Percentiles rank a stretch among this genome's conserved stretches.
Conservation (phyloP, 441 rosid species). For the California macrophylla region DNA sequence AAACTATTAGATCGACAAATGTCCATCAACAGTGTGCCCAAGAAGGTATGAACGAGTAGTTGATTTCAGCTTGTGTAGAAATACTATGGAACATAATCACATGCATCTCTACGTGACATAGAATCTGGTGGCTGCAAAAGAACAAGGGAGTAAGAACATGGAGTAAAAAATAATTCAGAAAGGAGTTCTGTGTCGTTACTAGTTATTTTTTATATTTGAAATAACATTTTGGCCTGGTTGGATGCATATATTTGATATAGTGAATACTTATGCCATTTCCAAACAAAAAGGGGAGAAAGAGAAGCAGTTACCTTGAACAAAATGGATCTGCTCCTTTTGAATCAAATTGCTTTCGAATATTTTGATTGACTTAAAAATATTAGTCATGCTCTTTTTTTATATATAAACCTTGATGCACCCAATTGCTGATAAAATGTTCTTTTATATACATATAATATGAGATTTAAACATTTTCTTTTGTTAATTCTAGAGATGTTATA, state of each 20-base stretch:
- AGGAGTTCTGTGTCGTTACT: background rate
- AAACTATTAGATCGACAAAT: conserved; percentile 89
- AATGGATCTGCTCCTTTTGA: background rate
- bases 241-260: conserved; percentile 2
- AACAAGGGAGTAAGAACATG: background rate
- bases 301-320: background rate
- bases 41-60: conserved; percentile 45
- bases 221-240: background rate
- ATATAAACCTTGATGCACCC: no score
- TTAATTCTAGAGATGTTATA: background rate
- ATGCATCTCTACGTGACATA: background rate
- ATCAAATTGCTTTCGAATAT: background rate
- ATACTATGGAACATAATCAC: background rate
- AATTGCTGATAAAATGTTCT: no score
- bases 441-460: background rate
- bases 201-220: background rate
- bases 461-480: background rate
- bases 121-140: background rate
- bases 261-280: background rate
- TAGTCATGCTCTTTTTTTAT: background rate
- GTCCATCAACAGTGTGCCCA: conserved; percentile 87
- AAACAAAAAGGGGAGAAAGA: background rate
- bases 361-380: background rate
- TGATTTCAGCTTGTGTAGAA: background rate
- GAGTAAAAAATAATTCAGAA: background rate